A percentile compares a stretch with the other conserved stretches of the same genome.
phyloP scores from a whole-genome alignment of 257 asterid genomes.

The Dorcoceras hygrometricum region DNA sequence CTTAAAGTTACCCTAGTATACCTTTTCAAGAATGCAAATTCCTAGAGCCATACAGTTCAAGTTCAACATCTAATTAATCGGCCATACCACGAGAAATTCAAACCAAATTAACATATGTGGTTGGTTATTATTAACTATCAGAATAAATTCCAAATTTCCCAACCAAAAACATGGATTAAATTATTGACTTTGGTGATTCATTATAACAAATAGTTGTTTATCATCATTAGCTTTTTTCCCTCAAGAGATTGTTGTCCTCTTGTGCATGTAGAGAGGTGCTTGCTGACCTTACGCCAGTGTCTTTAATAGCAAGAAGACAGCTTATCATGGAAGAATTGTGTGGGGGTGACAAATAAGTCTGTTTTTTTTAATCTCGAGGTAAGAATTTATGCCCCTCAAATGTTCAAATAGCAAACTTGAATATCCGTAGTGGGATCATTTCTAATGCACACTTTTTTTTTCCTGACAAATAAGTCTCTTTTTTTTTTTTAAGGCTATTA shows the following conservation, averaged over 20 bases:
- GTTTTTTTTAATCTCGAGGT: not conserved
- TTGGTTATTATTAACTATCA: too few relatives aligned
- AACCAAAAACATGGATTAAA: not conserved
- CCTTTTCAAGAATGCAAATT: too few relatives aligned
- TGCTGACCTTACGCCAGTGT: not conserved
- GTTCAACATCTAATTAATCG: not conserved
- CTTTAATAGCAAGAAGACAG: not conserved
- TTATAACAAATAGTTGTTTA: not conserved
- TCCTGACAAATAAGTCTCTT: too few relatives aligned
- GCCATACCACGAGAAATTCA: not conserved
- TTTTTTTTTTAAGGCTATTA: too few relatives aligned
- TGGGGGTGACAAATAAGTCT: not conserved
- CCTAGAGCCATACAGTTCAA: not conserved
- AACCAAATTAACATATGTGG: too few relatives aligned
- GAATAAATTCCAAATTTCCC: not conserved
- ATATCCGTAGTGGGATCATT: not conserved
- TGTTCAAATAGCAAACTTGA: not conserved
- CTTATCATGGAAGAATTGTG: not conserved
- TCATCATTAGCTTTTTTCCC: not conserved
- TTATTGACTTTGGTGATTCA: not conserved
- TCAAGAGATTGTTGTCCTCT: not conserved
- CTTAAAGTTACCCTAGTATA: not conserved
- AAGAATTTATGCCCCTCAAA: not conserved
- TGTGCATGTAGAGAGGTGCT: not conserved
- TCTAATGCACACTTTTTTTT: conserved; percentile 22